phyloP scores from a whole-genome alignment of 106 monocot genomes.

The Xerophyta viscosa region DNA sequence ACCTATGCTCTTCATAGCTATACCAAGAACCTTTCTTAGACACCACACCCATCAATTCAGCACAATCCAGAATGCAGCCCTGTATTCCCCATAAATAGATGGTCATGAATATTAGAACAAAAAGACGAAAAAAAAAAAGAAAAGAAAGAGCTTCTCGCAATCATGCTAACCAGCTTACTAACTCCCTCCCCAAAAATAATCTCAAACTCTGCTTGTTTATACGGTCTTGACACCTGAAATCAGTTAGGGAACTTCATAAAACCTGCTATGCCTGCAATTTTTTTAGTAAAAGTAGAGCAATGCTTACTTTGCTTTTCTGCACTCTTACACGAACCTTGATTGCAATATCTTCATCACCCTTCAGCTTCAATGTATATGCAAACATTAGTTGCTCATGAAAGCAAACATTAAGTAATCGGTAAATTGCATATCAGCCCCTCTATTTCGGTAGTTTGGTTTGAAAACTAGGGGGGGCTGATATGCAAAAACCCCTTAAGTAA shows the following conservation, averaged over 20 bases:
- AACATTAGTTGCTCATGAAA: too few species aligned
- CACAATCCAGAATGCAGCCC: constrained; percentile 96
- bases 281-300: too few species aligned
- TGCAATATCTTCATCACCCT: constrained; percentile 84
- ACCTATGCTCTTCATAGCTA: constrained; percentile 77
- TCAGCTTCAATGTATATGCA: constrained; percentile 22
- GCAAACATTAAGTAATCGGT: too few species aligned
- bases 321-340: constrained; percentile 67
- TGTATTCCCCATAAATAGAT: constrained; percentile 19
- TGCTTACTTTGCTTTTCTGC: constrained; percentile 75
- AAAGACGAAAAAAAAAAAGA: too few species aligned
- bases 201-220: constrained; percentile 98
- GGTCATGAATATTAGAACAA: too few species aligned
- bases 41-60: constrained; percentile 69
- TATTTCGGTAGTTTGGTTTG: too few species aligned
- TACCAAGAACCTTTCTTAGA: constrained; percentile 74
- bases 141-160: too few species aligned
- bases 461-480: too few species aligned
- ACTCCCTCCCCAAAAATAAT: constrained; percentile 97
- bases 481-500: too few species aligned
- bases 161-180: constrained; percentile 56
- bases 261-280: not conserved
- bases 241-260: not conserved
- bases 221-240: constrained; percentile 84
- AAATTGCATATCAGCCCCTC: too few species aligned